These are phyloP conservation scores for Barnettozyma vustinii DNA, from an alignment of 805 yeast genomes.

Conservation along the genomic window DNA sequence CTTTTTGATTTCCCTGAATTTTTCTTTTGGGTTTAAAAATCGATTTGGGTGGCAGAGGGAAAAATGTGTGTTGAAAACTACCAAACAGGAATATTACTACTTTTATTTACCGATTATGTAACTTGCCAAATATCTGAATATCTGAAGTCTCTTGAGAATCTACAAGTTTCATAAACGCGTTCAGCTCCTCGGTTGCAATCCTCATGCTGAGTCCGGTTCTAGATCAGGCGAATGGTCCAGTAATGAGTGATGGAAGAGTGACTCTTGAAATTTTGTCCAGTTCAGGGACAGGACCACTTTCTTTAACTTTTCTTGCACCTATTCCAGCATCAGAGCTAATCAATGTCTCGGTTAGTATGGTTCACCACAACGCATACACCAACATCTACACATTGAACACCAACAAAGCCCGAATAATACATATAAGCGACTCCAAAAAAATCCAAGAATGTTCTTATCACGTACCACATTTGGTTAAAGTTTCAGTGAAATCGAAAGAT, in stretches of 20 bases:
- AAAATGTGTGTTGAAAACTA: too few relatives aligned
- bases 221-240: not conserved
- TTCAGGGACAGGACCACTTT: not conserved
- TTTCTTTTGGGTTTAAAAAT: not conserved
- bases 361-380: slow-evolving; percentile 10
- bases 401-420: slow-evolving; percentile 20
- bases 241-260: not conserved
- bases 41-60: not conserved
- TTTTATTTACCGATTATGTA: not conserved
- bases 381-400: slow-evolving; percentile 11
- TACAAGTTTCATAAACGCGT: not conserved
- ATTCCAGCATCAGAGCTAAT: slow-evolving; percentile 12
- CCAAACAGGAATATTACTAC: not conserved
- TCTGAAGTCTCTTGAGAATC: too few relatives aligned
- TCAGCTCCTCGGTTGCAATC: not conserved
- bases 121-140: too few relatives aligned
- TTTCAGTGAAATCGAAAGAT: slow-evolving; percentile 18
- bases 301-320: slow-evolving; percentile 1
- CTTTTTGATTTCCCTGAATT: not conserved
- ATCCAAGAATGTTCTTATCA: not conserved
- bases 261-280: not conserved
- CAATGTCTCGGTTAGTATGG: slow-evolving; percentile 10
- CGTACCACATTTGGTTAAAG: slow-evolving; percentile 13
- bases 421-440: slow-evolving; percentile 1
- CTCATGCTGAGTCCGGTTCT: not conserved